Conservation (phyloP, 2,329 filamentous ascomycete species). For the Epichloe amarillans region DNA sequence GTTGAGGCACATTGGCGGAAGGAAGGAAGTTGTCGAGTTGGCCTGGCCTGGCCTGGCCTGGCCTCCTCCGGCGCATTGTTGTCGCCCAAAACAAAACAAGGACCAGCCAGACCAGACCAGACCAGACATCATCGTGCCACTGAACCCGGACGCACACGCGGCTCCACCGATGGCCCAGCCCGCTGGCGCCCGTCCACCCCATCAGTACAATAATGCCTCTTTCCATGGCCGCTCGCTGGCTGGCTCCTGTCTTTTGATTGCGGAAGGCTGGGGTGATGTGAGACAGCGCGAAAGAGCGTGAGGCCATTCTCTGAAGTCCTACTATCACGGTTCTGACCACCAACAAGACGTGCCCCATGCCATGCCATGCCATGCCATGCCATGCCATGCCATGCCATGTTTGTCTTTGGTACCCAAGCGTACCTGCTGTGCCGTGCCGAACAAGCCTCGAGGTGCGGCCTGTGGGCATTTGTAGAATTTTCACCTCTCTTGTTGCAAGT, state of each 20-base stretch:
- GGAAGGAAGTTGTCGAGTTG: too few species aligned
- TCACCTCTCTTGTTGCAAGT: not conserved
- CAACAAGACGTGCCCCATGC: too few species aligned
- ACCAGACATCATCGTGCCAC: not conserved
- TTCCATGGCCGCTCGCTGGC: not conserved
- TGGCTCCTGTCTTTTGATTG: not conserved
- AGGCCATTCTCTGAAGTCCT: not conserved
- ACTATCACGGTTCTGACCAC: not conserved
- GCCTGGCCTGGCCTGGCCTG: too few species aligned
- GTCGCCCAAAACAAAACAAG: too few species aligned
- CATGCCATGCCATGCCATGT: not conserved
- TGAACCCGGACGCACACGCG: not conserved
- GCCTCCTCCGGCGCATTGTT: too few species aligned
- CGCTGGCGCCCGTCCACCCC: constrained; percentile 1
- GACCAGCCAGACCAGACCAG: not conserved
- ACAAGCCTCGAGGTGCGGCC: not conserved
- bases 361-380: not conserved
- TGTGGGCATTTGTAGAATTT: not conserved
- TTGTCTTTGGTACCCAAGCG: not conserved
- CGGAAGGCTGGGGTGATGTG: not conserved
- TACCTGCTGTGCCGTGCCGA: not conserved
- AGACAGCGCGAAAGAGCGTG: not conserved
- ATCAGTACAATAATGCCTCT: not conserved
- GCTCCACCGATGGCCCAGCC: constrained; percentile 4
- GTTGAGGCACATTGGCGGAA: too few species aligned